Evolutionary conservation across 2,329 filamentous ascomycete species (phyloP).

Genomic region (Claviceps capensis): DNA sequence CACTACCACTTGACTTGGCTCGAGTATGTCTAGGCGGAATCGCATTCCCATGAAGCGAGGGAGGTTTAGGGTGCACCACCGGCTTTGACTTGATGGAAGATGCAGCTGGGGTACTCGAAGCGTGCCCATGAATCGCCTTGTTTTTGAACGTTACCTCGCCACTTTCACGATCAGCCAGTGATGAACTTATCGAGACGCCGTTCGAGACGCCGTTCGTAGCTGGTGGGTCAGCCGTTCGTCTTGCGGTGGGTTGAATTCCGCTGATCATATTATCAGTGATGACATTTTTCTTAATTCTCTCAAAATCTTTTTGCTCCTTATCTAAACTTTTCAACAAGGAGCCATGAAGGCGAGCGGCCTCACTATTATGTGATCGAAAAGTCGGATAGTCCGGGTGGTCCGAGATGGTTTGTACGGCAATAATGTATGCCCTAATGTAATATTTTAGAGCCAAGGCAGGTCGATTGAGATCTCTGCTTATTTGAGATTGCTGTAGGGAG

Average conservation of each 20-base stretch:
- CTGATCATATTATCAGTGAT: conserved; percentile 49
- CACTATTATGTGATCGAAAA: conserved; percentile 33
- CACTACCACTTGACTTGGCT: conserved; percentile 14
- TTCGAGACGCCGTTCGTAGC: conserved; percentile 3
- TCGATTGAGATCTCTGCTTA: conserved; percentile 46
- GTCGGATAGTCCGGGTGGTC: conserved; percentile 60
- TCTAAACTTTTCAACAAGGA: conserved; percentile 37
- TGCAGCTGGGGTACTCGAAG: conserved; percentile 7
- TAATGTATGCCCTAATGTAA: conserved; percentile 69
- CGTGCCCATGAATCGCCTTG: conserved; percentile 4
- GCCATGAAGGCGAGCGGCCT: conserved; percentile 33
- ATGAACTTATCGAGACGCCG: neutral
- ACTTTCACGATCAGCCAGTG: neutral
- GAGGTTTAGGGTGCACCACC: conserved; percentile 51
- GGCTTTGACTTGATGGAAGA: conserved; percentile 27
- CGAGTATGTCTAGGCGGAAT: conserved; percentile 20
- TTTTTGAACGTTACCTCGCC: neutral
- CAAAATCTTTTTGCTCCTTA: conserved; percentile 34
- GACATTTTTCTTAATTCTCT: conserved; percentile 44
- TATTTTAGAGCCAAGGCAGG: conserved; percentile 69
- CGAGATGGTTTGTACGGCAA: conserved; percentile 64
- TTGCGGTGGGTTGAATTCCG: conserved; percentile 35
- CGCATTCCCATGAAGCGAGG: conserved; percentile 48
- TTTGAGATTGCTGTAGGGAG: conserved; percentile 45
- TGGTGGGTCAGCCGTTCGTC: conserved; percentile 9